phyloP scores from a whole-genome alignment of 495 filamentous ascomycete species.

The Acidiella bohemica region DNA sequence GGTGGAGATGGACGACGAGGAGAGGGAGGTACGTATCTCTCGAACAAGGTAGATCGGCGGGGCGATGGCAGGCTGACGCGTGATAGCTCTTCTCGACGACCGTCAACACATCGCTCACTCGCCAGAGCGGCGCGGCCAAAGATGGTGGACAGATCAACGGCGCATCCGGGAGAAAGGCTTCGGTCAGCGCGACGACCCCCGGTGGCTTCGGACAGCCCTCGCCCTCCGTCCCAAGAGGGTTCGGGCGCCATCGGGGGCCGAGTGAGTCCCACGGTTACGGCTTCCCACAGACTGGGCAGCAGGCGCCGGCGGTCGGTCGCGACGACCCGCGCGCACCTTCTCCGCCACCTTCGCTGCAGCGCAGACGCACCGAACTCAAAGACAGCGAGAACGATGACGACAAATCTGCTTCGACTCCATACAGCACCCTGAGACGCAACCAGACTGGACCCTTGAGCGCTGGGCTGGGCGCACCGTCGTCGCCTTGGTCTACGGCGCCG shows the following conservation, averaged over 20 bases:
- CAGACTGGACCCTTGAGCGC: constrained; percentile 48
- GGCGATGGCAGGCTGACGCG: no score
- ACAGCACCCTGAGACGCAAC: constrained; percentile 54
- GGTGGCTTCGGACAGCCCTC: constrained; percentile 39
- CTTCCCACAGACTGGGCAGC: constrained; percentile 38
- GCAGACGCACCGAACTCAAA: constrained; percentile 70
- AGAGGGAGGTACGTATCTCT: no score
- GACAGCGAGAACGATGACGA: constrained; percentile 39
- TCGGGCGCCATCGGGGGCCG: constrained; percentile 73
- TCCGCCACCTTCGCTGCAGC: constrained; percentile 52
- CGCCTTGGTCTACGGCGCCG: constrained; percentile 56
- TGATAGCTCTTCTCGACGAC: constrained; percentile 69
- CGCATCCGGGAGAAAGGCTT: constrained; percentile 54
- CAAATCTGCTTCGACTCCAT: constrained; percentile 35
- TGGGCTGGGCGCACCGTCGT: constrained; percentile 40
- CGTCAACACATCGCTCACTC: constrained; percentile 78
- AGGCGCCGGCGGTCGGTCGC: constrained; percentile 40
- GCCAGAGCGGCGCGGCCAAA: constrained; percentile 37
- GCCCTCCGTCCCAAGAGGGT: constrained; percentile 55
- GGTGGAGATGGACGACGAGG: constrained; percentile 64
- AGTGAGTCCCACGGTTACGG: constrained; percentile 55
- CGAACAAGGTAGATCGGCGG: no score
- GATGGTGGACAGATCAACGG: constrained; percentile 46
- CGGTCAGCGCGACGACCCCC: constrained; percentile 45
- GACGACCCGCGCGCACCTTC: constrained; percentile 47